These are phyloP conservation scores for Heritiera littoralis DNA, from an alignment of 345 rosid genomes.

Conservation along the genomic window DNA sequence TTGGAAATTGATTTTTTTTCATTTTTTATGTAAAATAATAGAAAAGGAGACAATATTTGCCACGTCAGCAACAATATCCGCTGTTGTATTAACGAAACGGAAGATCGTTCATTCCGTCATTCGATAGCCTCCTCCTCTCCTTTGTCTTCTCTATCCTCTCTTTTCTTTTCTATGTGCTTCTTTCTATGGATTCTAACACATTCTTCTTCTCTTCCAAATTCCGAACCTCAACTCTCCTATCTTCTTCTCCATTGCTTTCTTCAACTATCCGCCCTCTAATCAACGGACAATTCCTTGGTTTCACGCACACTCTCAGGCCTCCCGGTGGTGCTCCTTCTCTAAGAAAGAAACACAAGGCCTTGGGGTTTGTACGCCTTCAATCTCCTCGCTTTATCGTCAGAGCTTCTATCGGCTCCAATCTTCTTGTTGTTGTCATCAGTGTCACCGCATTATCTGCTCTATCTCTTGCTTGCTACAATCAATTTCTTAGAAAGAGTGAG, in stretches of 20 bases:
- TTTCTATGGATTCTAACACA: constrained; percentile 49
- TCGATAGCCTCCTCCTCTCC: constrained; percentile 26
- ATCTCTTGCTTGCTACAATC: constrained; percentile 53
- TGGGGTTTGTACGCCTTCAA: constrained; percentile 23
- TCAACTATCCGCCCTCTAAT: constrained; percentile 35
- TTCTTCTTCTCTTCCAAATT: constrained; percentile 50
- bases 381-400: constrained; percentile 43
- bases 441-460: constrained; percentile 63
- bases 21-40: neutral
- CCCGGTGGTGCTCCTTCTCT: constrained; percentile 37
- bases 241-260: constrained; percentile 38
- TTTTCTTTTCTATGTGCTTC: constrained; percentile 25
- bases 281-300: constrained; percentile 59
- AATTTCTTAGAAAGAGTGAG: constrained; percentile 31
- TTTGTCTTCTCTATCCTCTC: constrained; percentile 24
- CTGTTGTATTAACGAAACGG: constrained; percentile 19
- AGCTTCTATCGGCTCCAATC: constrained; percentile 54
- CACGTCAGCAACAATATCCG: constrained; percentile 35
- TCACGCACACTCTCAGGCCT: constrained; percentile 48
- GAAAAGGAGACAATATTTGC: neutral
- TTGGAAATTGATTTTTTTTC: neutral
- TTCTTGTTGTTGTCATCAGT: constrained; percentile 53
- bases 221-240: constrained; percentile 33
- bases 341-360: constrained; percentile 31
- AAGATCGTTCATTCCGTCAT: constrained; percentile 28